Evolutionary conservation across 1,284 basidiomycete genomes (phyloP).

Genomic region (Malassezia vespertilionis): DNA sequence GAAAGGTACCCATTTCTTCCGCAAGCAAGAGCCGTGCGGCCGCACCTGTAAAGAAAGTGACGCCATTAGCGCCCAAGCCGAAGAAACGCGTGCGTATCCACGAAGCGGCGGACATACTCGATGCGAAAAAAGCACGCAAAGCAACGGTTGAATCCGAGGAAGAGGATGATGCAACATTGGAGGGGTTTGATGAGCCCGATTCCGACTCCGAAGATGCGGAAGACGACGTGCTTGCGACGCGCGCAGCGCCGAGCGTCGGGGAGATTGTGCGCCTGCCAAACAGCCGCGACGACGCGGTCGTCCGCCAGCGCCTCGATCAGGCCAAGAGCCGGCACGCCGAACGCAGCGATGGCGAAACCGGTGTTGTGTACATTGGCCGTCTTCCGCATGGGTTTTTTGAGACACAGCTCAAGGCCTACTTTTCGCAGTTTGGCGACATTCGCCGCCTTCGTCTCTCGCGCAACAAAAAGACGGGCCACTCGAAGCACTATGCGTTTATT

Average conservation of each 20-base stretch:
- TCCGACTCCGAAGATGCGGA: conserved; percentile 36
- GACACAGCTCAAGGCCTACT: conserved; percentile 81
- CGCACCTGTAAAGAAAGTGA: conserved; percentile 1
- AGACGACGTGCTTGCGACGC: conserved; percentile 21
- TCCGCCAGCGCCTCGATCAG: conserved; percentile 32
- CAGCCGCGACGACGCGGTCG: conserved; percentile 37
- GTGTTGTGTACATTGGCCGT: conserved; percentile 80
- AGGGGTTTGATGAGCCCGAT: conserved; percentile 23
- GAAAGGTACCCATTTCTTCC: too few relatives aligned
- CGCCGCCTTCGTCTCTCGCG: conserved; percentile 78
- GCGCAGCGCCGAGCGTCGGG: conserved; percentile 16
- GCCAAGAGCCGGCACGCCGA: conserved; percentile 21
- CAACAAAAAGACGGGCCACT: conserved; percentile 89
- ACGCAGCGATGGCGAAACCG: conserved; percentile 49
- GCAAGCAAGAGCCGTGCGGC: neutral
- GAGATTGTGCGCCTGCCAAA: conserved; percentile 32
- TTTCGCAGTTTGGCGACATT: conserved; percentile 86
- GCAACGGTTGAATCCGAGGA: neutral
- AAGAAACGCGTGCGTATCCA: conserved; percentile 9
- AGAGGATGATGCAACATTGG: conserved; percentile 14
- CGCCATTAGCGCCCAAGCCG: neutral
- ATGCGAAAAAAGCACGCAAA: neutral
- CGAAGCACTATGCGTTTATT: conserved; percentile 93
- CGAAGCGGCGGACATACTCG: neutral
- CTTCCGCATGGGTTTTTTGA: conserved; percentile 97